These are phyloP conservation scores for Colletotrichum sp. DNA, from an alignment of 2,329 filamentous ascomycete species.

Conservation along the genomic window DNA sequence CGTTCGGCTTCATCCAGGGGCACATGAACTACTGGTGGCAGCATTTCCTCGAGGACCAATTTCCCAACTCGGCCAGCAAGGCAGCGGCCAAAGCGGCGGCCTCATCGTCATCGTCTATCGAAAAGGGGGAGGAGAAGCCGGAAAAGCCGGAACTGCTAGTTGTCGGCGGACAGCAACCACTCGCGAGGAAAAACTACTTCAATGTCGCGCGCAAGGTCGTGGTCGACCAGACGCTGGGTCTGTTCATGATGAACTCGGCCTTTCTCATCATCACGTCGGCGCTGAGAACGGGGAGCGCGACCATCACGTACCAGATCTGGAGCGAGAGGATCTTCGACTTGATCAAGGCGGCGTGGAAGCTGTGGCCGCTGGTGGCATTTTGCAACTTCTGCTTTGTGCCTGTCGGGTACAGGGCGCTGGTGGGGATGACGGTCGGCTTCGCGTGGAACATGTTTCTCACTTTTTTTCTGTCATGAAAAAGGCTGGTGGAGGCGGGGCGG, in stretches of 20 bases:
- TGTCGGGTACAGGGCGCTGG: slow-evolving; percentile 37
- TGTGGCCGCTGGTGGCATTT: slow-evolving; percentile 39
- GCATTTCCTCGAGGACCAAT: slow-evolving; percentile 37
- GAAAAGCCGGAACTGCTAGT: slow-evolving; percentile 22
- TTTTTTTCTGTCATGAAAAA: slow-evolving; percentile 30
- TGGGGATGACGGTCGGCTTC: slow-evolving; percentile 39
- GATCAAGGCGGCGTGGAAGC: slow-evolving; percentile 39
- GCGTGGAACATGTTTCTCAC: slow-evolving; percentile 42
- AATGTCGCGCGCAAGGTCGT: slow-evolving; percentile 38
- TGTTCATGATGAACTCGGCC: slow-evolving; percentile 35
- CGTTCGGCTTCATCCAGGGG: slow-evolving; percentile 38
- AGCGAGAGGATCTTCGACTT: slow-evolving; percentile 31
- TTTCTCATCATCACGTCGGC: slow-evolving; percentile 41
- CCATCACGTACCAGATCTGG: slow-evolving; percentile 30
- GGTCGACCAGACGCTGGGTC: slow-evolving; percentile 40
- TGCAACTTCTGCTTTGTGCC: slow-evolving; percentile 41
- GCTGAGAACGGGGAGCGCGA: slow-evolving; percentile 29
- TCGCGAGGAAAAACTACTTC: slow-evolving; percentile 29
- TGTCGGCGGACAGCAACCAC: not conserved
- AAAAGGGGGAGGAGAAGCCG: slow-evolving; percentile 7
- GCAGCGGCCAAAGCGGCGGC: not conserved
- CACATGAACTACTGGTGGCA: slow-evolving; percentile 40
- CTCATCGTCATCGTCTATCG: slow-evolving; percentile 1
- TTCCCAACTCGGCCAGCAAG: slow-evolving; percentile 29
- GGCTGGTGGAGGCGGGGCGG: not conserved